Evolutionary conservation across 495 filamentous ascomycete species (phyloP).

Genomic region (Astrothelium macrocarpum): DNA sequence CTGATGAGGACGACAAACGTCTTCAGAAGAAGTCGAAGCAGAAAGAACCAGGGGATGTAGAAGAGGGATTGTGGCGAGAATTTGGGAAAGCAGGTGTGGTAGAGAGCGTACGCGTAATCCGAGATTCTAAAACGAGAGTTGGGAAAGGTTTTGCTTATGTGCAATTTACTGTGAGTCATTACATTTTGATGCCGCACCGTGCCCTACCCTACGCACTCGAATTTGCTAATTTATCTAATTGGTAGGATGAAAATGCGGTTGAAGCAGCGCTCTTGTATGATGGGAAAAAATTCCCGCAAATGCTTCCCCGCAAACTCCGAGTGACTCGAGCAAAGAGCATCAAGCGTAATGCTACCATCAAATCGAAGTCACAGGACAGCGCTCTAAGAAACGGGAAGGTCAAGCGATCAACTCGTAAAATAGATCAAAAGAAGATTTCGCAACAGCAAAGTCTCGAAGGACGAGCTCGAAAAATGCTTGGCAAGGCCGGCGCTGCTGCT

Average conservation of each 20-base stretch:
- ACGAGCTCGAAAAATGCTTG: conserved; percentile 73
- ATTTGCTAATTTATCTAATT: not conserved
- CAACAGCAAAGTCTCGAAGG: conserved; percentile 62
- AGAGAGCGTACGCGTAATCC: conserved; percentile 87
- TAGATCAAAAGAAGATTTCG: conserved; percentile 32
- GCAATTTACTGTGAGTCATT: conserved; percentile 60
- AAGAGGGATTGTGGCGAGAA: conserved; percentile 89
- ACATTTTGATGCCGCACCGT: too few species aligned
- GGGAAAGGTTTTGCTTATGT: conserved; percentile 98
- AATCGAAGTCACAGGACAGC: not conserved
- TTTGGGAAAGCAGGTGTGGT: conserved; percentile 73
- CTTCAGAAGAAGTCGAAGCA: conserved; percentile 47
- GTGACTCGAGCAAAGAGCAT: conserved; percentile 74
- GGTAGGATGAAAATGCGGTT: conserved; percentile 68
- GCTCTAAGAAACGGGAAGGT: conserved; percentile 32
- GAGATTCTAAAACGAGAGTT: conserved; percentile 80
- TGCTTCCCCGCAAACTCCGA: conserved; percentile 78
- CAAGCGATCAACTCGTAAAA: conserved; percentile 21
- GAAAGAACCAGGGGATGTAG: conserved; percentile 71
- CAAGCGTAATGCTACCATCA: conserved; percentile 47
- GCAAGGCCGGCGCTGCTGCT: conserved; percentile 63
- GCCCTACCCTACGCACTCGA: too few species aligned
- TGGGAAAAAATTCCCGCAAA: conserved; percentile 84
- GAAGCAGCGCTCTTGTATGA: conserved; percentile 79
- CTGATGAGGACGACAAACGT: conserved; percentile 46